Conservation (phyloP, 768 basidiomycete genomes). For the Termitomyces heimii region DNA sequence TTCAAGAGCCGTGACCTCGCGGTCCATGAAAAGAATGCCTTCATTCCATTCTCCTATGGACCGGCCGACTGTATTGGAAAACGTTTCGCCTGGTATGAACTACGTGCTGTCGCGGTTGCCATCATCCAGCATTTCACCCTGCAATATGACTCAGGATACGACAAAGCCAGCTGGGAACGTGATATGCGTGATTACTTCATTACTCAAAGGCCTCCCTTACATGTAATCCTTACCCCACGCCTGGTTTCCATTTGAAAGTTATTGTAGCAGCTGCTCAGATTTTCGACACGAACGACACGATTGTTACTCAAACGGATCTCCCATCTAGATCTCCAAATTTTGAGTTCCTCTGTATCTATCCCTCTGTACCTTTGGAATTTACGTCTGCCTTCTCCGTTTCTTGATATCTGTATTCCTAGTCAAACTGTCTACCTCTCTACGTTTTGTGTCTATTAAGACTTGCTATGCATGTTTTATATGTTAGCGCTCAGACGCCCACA, state of each 20-base stretch:
- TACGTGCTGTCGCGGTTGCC: slow-evolving; percentile 23
- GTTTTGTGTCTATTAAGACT: no score
- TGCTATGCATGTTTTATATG: no score
- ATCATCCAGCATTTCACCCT: slow-evolving; percentile 26
- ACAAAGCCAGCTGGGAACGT: slow-evolving; percentile 20
- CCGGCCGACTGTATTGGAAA: slow-evolving; percentile 49
- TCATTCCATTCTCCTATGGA: slow-evolving; percentile 35
- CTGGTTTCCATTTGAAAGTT: background rate
- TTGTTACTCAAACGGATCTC: no score
- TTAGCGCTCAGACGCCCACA: no score
- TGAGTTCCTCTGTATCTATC: no score
- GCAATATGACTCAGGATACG: slow-evolving; percentile 19
- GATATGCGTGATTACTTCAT: slow-evolving; percentile 25
- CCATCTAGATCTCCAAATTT: no score
- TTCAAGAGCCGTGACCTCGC: slow-evolving; percentile 9
- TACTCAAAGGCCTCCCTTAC: background rate
- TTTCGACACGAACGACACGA: background rate
- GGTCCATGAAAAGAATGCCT: slow-evolving; percentile 21
- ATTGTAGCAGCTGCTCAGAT: background rate
- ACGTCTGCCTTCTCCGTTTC: no score
- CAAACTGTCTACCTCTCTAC: no score
- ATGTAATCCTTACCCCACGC: background rate
- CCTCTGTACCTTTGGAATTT: no score
- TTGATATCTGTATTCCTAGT: no score
- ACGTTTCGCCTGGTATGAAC: slow-evolving; percentile 26